Base-by-base conservation (phyloP, 2,329 filamentous ascomycete genomes). In the Colletotrichum nymphaeae region DNA sequence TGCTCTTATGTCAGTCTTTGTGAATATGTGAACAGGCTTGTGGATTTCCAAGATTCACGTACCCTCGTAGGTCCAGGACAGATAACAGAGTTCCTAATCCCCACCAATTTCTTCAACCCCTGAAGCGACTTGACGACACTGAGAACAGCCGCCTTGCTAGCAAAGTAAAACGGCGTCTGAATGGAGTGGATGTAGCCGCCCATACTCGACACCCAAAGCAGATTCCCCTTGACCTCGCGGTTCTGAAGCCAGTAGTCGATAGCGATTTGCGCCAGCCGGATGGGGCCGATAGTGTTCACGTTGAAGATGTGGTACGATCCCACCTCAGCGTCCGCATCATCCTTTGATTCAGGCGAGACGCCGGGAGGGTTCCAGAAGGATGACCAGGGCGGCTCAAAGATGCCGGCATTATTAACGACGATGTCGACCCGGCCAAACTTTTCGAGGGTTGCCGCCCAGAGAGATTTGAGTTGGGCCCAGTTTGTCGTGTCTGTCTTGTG, bases 201-300 rank as follows among this genome's bases (percentile, higher is more conserved):
- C 42, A 82, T 28, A n/a, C 77, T 80, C 0, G 77, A 74, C 0
- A 83, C 53, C 58, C 76, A 78, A 1, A 83, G 53, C 0, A 82
- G 14, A 16, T 81, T 79, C 1, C 77, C 96, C 11, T 76, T 12
- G 7, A 78, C 63, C 16, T 52, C 1, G 14, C 69, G 69, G 52
- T 80, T 74, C 55, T 78, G 65, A 14, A 78, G 68, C 80, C 79
- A 83, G 62, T 80, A 79, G 52, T 78, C 75, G 12, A 81, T 63
- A 0, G 78, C 79, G 12, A 80, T 75, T 12, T 80, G 78, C 0
- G 79, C 76, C 1, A 80, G 49, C 1, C 77, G 74, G 6, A 81
- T 79, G 0, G 80, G 79, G 0, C 69, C 78, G 4, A 78, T 74
- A 2, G 37, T 42, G 6, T 81, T 81, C 4, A 81, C 55, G 6